Base-by-base conservation (phyloP, 129 eudicot genomes). In the Flaveria bidentis region DNA sequence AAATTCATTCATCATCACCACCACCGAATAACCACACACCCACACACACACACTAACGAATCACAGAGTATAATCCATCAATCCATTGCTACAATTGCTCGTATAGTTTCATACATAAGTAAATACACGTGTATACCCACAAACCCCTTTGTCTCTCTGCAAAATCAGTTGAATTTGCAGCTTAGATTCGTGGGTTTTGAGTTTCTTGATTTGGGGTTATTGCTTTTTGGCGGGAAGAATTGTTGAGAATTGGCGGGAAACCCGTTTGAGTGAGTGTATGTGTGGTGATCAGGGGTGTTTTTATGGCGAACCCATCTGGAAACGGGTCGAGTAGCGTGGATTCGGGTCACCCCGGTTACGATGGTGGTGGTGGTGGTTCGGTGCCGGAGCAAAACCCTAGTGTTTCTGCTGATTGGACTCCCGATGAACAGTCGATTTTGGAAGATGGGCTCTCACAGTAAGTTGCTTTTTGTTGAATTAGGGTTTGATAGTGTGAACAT, bases 301-400 rank as follows among this genome's bases (percentile, higher is more conserved):
- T 1, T 36, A 82, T 83, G 86, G 85, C 85, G 44, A 86, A 86
- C 53, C 86, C 89, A 76, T 82, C 86, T 86, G 85, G 87, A 58
- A 85, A 71, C 64, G 80, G 82, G 53, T 62, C 77, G 50, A 80
- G 71, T 64, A 79, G 41, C 9, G 63, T 72, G 62, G 86, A 78
- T 10, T 33, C 83, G 71, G 80, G 66, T 60, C 82, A 73, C 33
- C 74, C 69, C 8, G 69, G 81, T 60, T 61, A 69, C 45, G 68
- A 69, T 28, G 74, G 72, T 23, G 57, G 69, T 17, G 75, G 73
- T 17, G 75, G 73, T 17, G 75, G 73, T 67, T 79, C 77, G 61
- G 67, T 75, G 80, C 52, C 84, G 74, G 69, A 77, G 72, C 60
- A 72, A 47, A 71, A 49, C 44, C 47, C 74, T 47, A 75, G 86